Conservation (phyloP, 2,329 filamentous ascomycete species). For the Fusarium sublunatum region DNA sequence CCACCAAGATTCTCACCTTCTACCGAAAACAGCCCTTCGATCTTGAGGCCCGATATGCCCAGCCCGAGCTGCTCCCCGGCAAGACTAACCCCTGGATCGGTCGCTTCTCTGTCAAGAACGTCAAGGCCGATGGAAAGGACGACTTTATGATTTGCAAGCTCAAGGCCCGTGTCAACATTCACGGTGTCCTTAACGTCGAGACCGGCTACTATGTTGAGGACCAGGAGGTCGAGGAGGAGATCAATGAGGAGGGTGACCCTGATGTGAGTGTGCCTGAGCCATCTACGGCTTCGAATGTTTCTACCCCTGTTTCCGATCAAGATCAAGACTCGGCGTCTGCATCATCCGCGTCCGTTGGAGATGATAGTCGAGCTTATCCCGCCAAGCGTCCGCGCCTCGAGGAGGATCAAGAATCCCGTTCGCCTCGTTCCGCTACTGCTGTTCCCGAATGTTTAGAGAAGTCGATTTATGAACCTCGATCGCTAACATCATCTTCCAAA, state of each 20-base stretch:
- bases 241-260: slow-evolving; percentile 75
- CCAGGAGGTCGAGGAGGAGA: slow-evolving; percentile 93
- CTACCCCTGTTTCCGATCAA: background rate
- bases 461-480: slow-evolving; percentile 14
- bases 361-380: slow-evolving; percentile 23
- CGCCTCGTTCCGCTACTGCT: slow-evolving; percentile 9
- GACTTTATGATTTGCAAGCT: slow-evolving; percentile 99
- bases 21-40: slow-evolving; percentile 98
- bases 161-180: slow-evolving; percentile 95
- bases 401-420: slow-evolving; percentile 1
- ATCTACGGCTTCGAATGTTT: slow-evolving; percentile 7
- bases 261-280: slow-evolving; percentile 69
- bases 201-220: slow-evolving; percentile 98
- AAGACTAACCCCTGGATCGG: slow-evolving; percentile 96
- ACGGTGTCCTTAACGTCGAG: slow-evolving; percentile 96
- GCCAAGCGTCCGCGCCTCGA: slow-evolving; percentile 39
- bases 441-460: slow-evolving; percentile 11
- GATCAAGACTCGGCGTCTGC: slow-evolving; percentile 16
- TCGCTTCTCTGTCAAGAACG: slow-evolving; percentile 96
- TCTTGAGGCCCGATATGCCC: slow-evolving; percentile 92
- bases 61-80: slow-evolving; percentile 86
- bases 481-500: slow-evolving; percentile 44
- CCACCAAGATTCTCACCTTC: slow-evolving; percentile 99
- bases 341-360: slow-evolving; percentile 33
- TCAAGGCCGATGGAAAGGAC: slow-evolving; percentile 91